Base-by-base conservation (phyloP, 352 stramenopile genomes). In the Phytophthora sp. region DNA sequence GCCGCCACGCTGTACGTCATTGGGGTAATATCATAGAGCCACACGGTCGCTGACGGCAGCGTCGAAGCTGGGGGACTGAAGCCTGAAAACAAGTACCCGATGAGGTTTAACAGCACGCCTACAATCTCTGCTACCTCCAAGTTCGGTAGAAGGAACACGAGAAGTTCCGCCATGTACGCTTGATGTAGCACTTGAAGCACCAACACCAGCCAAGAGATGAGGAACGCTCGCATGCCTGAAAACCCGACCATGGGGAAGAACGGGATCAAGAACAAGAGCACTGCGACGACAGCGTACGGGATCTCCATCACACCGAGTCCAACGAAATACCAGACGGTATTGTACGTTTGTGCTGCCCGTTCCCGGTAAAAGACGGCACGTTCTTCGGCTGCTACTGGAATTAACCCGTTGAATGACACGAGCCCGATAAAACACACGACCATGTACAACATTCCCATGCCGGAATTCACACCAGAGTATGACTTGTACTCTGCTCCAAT, bases 361-460 rank as follows among this genome's bases (percentile, higher is more conserved):
- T 69, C 61, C 1, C 61, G 53, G 24, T 69, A 64, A 29, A 64
- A 69, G 2, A 58, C 61, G 3, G 23, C 21, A 2, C 45, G 42
- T 36, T 63, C 53, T 13, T 64, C 23, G 6, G 23, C 15, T 0
- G 29, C 30, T 15, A 69, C 23, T 1, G 61, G 61, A 9, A 69
- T 33, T 9, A 64, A 16, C 6, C 53, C 36, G 24, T 30, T 63
- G 16, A 63, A 59, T 2, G 61, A 20, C 20, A 57, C 27, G 26
- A 65, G 27, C 7, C 21, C 27, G 13, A 57, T 35, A 20, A 35
- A 65, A 0, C 16, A 38, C 3, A 30, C 27, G 5, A 47, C 35
- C 53, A 63, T 41, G 29, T 47, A 69, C 4, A 69, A 7, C 57
- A 69, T 78, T 5, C 83, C 80, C 36, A 95, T 53, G 7, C 74